phyloP scores from a whole-genome alignment of 164 flowering plant species.

The Hamamelis virginiana region DNA sequence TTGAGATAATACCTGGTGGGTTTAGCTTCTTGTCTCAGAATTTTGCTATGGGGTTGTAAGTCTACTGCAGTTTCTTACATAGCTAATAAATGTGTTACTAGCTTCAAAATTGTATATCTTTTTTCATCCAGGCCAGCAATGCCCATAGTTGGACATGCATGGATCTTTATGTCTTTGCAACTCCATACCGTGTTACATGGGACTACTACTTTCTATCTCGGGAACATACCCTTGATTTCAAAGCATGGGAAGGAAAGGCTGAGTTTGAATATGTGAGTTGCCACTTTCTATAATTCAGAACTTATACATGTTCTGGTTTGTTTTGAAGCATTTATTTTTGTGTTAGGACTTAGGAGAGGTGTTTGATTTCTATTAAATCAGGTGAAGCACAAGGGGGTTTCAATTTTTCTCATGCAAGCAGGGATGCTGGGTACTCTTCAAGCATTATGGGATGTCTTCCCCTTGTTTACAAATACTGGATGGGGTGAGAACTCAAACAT shows the following conservation, averaged over 20 bases:
- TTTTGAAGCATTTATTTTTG: background rate
- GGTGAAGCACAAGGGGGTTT: slow-evolving; percentile 82
- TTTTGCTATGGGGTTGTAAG: background rate
- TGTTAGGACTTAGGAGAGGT: background rate
- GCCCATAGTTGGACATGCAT: slow-evolving; percentile 99
- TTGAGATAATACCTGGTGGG: background rate
- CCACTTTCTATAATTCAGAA: background rate
- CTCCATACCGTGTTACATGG: slow-evolving; percentile 97
- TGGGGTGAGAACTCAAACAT: slow-evolving; percentile 95
- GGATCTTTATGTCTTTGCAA: slow-evolving; percentile 97
- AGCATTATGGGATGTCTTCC: slow-evolving; percentile 96
- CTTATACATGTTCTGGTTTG: background rate
- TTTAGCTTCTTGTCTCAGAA: background rate
- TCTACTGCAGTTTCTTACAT: background rate
- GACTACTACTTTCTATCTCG: slow-evolving; percentile 80
- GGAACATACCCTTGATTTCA: slow-evolving; percentile 81
- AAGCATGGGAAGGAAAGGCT: slow-evolving; percentile 79
- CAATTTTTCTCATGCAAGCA: slow-evolving; percentile 95
- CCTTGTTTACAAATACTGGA: slow-evolving; percentile 83
- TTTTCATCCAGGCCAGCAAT: slow-evolving; percentile 47
- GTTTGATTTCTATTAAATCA: slow-evolving; percentile 26
- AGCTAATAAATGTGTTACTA: background rate
- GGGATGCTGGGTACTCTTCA: slow-evolving; percentile 93
- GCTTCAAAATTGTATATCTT: background rate
- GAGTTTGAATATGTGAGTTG: slow-evolving; percentile 86